Percentiles rank a stretch among this genome's conserved stretches.
Conservation (phyloP, 208 protist species). For the Wallacemonas collosoma region DNA sequence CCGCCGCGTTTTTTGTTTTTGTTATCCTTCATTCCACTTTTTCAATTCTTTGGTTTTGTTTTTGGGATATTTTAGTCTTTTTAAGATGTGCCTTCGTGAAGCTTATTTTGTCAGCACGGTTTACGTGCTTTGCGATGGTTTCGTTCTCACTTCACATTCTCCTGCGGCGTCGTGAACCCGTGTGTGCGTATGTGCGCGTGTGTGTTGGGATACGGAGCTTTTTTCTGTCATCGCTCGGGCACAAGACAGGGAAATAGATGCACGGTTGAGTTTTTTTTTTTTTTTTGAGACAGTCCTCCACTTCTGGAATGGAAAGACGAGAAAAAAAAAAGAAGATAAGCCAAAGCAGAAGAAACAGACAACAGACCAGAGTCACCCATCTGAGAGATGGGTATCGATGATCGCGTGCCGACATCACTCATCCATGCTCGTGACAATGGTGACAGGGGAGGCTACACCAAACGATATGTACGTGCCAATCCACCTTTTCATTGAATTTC, state of each 20-base stretch:
- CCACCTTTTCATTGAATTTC: neutral
- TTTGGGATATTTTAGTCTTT: conserved; percentile 1
- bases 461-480: neutral
- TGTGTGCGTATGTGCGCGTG: too few relatives aligned
- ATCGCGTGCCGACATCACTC: conserved; percentile 12
- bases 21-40: conserved; percentile 11
- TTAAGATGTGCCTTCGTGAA: neutral
- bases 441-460: neutral
- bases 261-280: neutral
- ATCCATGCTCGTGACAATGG: conserved; percentile 6
- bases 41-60: neutral
- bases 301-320: neutral
- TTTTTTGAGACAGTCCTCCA: conserved; percentile 1
- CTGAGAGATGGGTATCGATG: neutral
- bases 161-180: too few relatives aligned
- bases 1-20: neutral
- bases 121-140: too few relatives aligned
- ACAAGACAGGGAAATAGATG: neutral
- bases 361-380: conserved; percentile 3
- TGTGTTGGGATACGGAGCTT: neutral
- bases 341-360: conserved; percentile 8
- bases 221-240: neutral
- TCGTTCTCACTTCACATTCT: too few relatives aligned
- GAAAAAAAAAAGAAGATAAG: neutral
- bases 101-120: too few relatives aligned